These are phyloP conservation scores for Fusarium illudens DNA, from an alignment of 2,329 filamentous ascomycete species.

Conservation along the genomic window DNA sequence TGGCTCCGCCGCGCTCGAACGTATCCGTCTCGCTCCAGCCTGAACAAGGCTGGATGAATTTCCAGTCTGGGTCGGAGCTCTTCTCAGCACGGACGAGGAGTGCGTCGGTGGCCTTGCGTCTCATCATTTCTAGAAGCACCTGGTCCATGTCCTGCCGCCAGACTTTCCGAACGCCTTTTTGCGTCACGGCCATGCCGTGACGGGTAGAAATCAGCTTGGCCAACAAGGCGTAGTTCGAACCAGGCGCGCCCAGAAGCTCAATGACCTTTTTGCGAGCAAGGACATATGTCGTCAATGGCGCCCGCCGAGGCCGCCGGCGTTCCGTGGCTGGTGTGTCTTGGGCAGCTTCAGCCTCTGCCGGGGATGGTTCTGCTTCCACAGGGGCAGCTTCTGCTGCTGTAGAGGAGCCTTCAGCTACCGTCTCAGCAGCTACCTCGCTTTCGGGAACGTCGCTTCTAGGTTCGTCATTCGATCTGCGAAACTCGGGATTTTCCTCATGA, in stretches of 20 bases:
- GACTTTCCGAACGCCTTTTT: slow-evolving; percentile 21
- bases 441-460: not conserved
- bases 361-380: not conserved
- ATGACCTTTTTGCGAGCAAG: slow-evolving; percentile 44
- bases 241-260: slow-evolving; percentile 32
- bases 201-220: slow-evolving; percentile 32
- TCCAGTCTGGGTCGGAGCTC: slow-evolving; percentile 40
- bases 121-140: slow-evolving; percentile 60
- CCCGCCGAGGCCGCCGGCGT: slow-evolving; percentile 3
- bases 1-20: slow-evolving; percentile 53
- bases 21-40: slow-evolving; percentile 55
- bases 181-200: slow-evolving; percentile 40
- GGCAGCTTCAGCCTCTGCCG: not conserved
- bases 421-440: not conserved
- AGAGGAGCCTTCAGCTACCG: not conserved
- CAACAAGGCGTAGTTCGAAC: not conserved
- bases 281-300: slow-evolving; percentile 36
- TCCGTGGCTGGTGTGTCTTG: not conserved
- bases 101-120: slow-evolving; percentile 55
- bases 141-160: slow-evolving; percentile 64
- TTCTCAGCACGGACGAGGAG: slow-evolving; percentile 46
- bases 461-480: not conserved
- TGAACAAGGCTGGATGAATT: slow-evolving; percentile 52
- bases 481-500: slow-evolving; percentile 9
- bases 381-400: not conserved